These are phyloP conservation scores for Myochromella boudieri DNA, from an alignment of 768 basidiomycete genomes.

Conservation along the genomic window DNA sequence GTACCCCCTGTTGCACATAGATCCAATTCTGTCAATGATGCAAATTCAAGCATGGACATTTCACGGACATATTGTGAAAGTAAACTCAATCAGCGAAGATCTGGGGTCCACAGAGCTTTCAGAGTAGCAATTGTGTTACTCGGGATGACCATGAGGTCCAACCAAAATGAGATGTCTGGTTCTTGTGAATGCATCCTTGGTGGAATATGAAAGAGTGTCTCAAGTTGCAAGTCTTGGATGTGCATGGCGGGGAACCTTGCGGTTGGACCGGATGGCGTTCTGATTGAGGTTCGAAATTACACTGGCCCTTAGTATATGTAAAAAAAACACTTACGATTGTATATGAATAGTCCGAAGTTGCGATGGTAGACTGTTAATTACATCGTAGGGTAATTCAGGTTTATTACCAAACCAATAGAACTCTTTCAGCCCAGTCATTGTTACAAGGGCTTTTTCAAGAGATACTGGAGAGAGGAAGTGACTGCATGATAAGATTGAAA, in stretches of 20 bases:
- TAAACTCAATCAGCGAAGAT: constrained; percentile 6
- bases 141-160: neutral
- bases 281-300: neutral
- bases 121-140: constrained; percentile 1
- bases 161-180: constrained; percentile 7
- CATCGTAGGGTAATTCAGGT: constrained; percentile 25
- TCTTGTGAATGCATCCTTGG: constrained; percentile 5
- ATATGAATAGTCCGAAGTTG: constrained; percentile 26
- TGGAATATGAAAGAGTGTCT: constrained; percentile 6
- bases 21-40: constrained; percentile 30
- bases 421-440: constrained; percentile 30
- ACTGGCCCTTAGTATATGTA: neutral
- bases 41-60: constrained; percentile 31
- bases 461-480: constrained; percentile 24
- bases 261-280: no score
- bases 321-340: constrained; percentile 26
- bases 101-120: constrained; percentile 2
- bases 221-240: constrained; percentile 12
- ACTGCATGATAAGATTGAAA: neutral
- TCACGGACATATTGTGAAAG: constrained; percentile 15
- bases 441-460: constrained; percentile 30
- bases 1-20: constrained; percentile 30
- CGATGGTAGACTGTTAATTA: constrained; percentile 29
- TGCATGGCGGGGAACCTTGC: constrained; percentile 2
- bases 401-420: constrained; percentile 38